Evolutionary conservation across 345 rosid genomes (phyloP).

Genomic region (Eucalyptus erythrocorys): DNA sequence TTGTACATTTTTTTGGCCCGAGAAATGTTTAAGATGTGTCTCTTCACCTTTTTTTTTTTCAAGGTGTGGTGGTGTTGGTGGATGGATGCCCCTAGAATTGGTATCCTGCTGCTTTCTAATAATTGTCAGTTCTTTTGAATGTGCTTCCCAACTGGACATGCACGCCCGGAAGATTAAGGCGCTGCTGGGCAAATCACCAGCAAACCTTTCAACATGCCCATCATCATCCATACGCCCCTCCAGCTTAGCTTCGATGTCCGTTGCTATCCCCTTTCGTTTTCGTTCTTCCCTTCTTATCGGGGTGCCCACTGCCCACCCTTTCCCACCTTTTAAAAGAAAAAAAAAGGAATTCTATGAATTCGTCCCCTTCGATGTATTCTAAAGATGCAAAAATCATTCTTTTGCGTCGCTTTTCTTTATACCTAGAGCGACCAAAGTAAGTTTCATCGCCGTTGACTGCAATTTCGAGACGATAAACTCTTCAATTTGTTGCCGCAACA

Average conservation of each 20-base stretch:
- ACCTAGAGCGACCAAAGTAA: not conserved
- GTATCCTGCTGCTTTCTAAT: not conserved
- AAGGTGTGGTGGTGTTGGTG: not conserved
- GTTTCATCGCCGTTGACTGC: not conserved
- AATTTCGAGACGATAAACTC: not conserved
- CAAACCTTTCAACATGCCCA: not conserved
- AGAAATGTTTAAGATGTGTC: not conserved
- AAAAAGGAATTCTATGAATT: not conserved
- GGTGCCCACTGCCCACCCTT: not conserved
- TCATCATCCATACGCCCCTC: not conserved
- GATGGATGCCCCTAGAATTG: not conserved
- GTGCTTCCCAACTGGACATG: not conserved
- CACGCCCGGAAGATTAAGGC: not conserved
- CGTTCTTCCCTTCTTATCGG: not conserved
- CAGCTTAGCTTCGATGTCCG: not conserved
- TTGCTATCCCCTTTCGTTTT: not conserved
- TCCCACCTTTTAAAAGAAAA: too few relatives aligned
- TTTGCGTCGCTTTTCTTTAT: not conserved
- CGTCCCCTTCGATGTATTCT: not conserved
- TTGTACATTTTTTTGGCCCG: not conserved
- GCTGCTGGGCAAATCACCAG: not conserved
- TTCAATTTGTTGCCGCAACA: not conserved
- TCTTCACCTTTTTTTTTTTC: not conserved
- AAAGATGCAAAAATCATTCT: not conserved
- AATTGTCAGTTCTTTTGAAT: not conserved